Evolutionary conservation across 2,329 filamentous ascomycete species (phyloP), one percentile per base, ranked within the genome.

Genomic region (Fusarium humuli): DNA sequence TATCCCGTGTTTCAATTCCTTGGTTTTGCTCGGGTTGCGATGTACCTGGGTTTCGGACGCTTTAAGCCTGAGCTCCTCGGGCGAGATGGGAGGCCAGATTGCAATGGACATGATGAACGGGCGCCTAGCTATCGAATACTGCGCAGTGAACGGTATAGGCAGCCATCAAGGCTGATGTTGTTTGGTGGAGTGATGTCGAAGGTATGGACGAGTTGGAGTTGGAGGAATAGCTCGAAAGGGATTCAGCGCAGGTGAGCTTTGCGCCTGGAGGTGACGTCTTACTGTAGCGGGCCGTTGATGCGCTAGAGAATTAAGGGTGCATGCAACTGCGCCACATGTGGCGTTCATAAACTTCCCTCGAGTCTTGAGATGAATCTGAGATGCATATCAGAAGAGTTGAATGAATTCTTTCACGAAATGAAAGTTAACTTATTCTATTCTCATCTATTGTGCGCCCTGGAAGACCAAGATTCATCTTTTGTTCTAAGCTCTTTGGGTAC

Each of bases 81-180:
- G 81, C 56, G 85, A 78, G 60, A 88, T 78, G 72, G 81, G 81
- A 77, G 87, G 87, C 86, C 86, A 89, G 81, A 89, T 84, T 70
- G 84, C 85, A 71, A 89, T 78, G 67, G 87, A 87, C 87, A 89
- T 89, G 70, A n/a, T 73, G 59, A 18, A 20, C 12, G 25, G 49
- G 29, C 42, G 71, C 63, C 69, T 73, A 69, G 45, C 37, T 46
- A 25, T 37, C 57, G 20, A 14, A n/a, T 45, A 29, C 27, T 73
- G 50, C 46, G 30, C 41, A 27, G 20, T 22, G 3, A 14, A 13
- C 29, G n/a, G 48, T 45, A 53, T 56, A 70, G 74, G 67, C 72
- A 75, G 58, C 74, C 73, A 77, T 69, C 68, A 68, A 40, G 58
- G 29, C 13, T 14, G 42, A 27, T 29, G 56, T 14, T 47, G 44